Evolutionary conservation across 192 early-diverging fungal species (phyloP).

Genomic region (Martensiomyces pterosporus): DNA sequence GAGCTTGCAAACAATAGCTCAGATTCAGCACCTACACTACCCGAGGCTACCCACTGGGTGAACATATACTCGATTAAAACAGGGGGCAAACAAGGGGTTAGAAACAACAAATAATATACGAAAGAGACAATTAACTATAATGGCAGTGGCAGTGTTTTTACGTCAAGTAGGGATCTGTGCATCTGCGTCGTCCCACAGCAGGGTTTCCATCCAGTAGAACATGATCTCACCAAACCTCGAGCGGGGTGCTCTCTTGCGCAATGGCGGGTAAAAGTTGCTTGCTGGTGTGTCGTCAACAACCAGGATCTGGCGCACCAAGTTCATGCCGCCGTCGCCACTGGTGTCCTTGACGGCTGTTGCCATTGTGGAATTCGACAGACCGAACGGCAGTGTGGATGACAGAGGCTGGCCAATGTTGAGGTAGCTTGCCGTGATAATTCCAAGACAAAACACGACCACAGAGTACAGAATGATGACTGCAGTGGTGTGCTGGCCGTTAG

Average conservation of each 20-base stretch:
- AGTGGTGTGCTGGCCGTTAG: constrained; percentile 40
- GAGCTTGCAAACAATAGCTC: too few relatives aligned
- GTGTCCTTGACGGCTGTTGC: constrained; percentile 11
- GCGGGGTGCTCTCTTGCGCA: constrained; percentile 42
- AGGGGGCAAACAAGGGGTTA: too few relatives aligned
- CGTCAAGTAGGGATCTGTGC: constrained; percentile 45
- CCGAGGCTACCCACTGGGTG: too few relatives aligned
- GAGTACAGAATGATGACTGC: constrained; percentile 46
- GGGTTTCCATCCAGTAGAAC: constrained; percentile 56
- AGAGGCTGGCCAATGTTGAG: constrained; percentile 41
- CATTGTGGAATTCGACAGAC: constrained; percentile 26
- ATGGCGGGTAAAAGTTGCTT: constrained; percentile 36
- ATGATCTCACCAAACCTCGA: constrained; percentile 46
- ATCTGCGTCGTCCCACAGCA: constrained; percentile 49
- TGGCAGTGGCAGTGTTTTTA: too few relatives aligned
- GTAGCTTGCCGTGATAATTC: constrained; percentile 48
- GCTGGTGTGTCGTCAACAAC: constrained; percentile 47
- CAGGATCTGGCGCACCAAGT: constrained; percentile 43
- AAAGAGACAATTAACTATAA: too few relatives aligned
- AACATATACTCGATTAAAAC: too few relatives aligned
- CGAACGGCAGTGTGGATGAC: constrained; percentile 20
- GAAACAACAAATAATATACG: too few relatives aligned
- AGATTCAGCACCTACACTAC: too few relatives aligned
- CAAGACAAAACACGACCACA: constrained; percentile 47
- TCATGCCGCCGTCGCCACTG: constrained; percentile 22